Conservation (phyloP, 225 moss, liverwort and hornwort genomes). For the Neckera pumila region DNA sequence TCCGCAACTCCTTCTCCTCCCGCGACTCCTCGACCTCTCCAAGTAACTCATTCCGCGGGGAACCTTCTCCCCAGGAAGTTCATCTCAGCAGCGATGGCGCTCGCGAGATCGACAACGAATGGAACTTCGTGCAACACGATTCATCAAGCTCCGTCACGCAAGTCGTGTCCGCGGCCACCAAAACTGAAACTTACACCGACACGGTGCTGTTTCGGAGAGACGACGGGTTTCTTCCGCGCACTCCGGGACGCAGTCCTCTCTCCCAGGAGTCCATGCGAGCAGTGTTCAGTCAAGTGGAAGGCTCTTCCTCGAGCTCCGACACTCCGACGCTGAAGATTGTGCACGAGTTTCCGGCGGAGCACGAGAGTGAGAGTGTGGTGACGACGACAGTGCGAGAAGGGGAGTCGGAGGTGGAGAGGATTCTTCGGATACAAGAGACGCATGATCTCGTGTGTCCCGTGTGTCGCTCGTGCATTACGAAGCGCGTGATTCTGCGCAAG, state of each 20-base stretch:
- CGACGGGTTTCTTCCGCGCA: slow-evolving; percentile 28
- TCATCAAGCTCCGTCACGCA: background rate
- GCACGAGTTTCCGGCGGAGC: slow-evolving; percentile 35
- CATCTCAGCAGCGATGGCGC: background rate
- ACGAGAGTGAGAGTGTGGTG: background rate
- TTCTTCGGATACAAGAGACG: slow-evolving; percentile 62
- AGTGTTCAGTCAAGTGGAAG: slow-evolving; percentile 15
- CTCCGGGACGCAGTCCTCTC: slow-evolving; percentile 9
- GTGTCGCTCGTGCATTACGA: slow-evolving; percentile 71
- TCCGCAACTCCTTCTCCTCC: background rate
- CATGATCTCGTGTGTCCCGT: slow-evolving; percentile 79
- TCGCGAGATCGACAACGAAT: slow-evolving; percentile 15
- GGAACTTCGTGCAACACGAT: slow-evolving; percentile 17
- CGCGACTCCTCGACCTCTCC: slow-evolving; percentile 5
- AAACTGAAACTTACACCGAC: slow-evolving; percentile 33
- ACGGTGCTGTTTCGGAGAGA: slow-evolving; percentile 35
- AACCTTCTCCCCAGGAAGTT: background rate
- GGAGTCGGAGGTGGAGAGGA: slow-evolving; percentile 60
- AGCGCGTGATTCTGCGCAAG: slow-evolving; percentile 75
- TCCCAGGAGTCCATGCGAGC: slow-evolving; percentile 20
- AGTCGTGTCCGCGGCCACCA: background rate
- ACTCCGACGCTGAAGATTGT: slow-evolving; percentile 29
- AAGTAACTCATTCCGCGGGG: background rate
- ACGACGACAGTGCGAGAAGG: background rate
- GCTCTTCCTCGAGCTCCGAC: background rate